Conservation (phyloP, 1,284 basidiomycete species). For the Naganishia cerealis region DNA sequence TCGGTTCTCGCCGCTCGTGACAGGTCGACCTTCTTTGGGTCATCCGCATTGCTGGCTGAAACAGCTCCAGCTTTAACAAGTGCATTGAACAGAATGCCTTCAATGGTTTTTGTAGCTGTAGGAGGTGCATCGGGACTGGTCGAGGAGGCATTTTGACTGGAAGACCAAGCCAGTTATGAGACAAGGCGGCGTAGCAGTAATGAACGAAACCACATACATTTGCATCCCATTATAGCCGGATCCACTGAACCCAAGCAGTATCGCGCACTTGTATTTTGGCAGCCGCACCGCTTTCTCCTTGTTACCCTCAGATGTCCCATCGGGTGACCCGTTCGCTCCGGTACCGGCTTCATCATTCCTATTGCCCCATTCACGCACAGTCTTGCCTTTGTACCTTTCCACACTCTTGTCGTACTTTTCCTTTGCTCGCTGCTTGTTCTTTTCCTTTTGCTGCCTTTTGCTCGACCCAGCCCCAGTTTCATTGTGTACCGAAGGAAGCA, state of each 20-base stretch:
- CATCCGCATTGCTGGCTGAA: conserved; percentile 85
- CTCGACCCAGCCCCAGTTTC: not conserved
- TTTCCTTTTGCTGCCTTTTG: conserved; percentile 20
- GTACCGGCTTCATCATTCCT: conserved; percentile 6
- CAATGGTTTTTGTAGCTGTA: conserved; percentile 70
- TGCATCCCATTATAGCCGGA: conserved; percentile 85
- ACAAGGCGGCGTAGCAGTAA: not conserved
- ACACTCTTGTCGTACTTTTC: conserved; percentile 26
- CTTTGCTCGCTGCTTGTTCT: conserved; percentile 20
- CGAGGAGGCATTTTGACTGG: conserved; percentile 16
- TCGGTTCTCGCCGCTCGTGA: conserved; percentile 92
- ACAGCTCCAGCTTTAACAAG: conserved; percentile 87
- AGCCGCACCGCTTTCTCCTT: conserved; percentile 48
- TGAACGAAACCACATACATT: conserved; percentile 64
- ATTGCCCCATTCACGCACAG: conserved; percentile 25
- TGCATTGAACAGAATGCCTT: conserved; percentile 84
- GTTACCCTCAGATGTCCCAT: conserved; percentile 8
- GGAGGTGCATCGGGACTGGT: conserved; percentile 1
- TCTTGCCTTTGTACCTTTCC: conserved; percentile 31
- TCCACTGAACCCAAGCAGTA: conserved; percentile 60
- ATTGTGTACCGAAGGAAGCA: not conserved
- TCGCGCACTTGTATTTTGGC: conserved; percentile 60
- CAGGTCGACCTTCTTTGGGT: conserved; percentile 83
- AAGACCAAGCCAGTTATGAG: not conserved
- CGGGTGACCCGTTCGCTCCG: conserved; percentile 21